Base-by-base conservation (phyloP, 805 yeast genomes). In the Candida oleophila region DNA sequence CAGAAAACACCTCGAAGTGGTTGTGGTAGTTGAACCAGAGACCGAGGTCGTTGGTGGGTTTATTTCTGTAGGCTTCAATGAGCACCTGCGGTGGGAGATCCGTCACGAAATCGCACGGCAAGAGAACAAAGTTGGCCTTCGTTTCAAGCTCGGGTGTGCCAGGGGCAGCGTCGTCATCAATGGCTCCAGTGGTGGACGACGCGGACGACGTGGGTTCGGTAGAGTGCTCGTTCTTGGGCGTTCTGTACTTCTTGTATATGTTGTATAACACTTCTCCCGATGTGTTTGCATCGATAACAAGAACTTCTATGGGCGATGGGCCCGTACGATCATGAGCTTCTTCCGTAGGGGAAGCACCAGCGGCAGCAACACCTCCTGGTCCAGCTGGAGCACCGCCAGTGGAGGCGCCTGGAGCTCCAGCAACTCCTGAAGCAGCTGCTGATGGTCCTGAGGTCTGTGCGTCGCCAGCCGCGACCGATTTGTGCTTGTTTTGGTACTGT, bases 51-150 rank as follows among this genome's bases (percentile, higher is more conserved):
- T 73, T 68, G 36, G 79, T 85, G 19, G 78, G 80, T 56, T 83
- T 82, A 53, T 83, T 83, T 57, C 97, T 75, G 63, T 84, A 91
- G 43, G 85, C 87, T 59, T 92, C 96, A 39, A 90, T 81, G 28
- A 94, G 74, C 16, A 85, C 85, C 57, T 88, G 92, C 9, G 98
- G 96, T 3, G 96, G 96, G 34, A 92, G 72, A 61, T 91, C 92
- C 2, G 98, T 90, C 45, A 95, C 74, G 61, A 94, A 88, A 64
- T 95, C 99, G 69, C 97, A 92, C 5, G 98, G 97, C 46, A 94
- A 68, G 28, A 94, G 65, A n/a, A 90, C 88, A 58, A 89, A 84
- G 60, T 65, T 56, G 30, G 30, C 30, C 11, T 11, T 25, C 11
- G 30, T 7, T 11, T 25, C 30, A 37, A n/a, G n/a, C n/a, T n/a